Evolutionary conservation across 148 eudicot species (phyloP), one percentile per base, ranked within the genome.

Genomic region (Camellia sinensis): DNA sequence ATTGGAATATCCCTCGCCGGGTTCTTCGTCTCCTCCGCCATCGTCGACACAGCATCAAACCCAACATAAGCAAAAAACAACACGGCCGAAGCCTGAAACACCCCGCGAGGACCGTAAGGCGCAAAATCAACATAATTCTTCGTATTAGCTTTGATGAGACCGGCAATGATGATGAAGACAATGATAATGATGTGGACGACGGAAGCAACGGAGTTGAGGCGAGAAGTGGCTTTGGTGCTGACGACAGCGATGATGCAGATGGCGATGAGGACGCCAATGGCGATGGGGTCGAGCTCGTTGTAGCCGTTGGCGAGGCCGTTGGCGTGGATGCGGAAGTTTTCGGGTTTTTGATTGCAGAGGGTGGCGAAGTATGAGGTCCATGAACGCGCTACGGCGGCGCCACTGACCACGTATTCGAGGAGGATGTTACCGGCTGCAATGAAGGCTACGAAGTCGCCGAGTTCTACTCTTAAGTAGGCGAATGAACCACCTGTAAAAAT

Each of bases 321-420:
- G 3, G 73, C 87, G 4, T 19, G 17, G 75, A 91, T 68, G 1
- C 89, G 88, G 69, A 91, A 86, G 14, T 80, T 78, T 6, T 86
- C 78, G 0, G 94, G 89, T 3, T 79, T 8, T 22, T 79, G 73
- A 83, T 88, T 81, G 79, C 87, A 91, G 40, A 92, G 84, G 22
- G 94, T 89, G 48, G 97, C 90, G 14, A 92, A 85, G 77, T 92
- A 91, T 37, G 97, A 89, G 4, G 97, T 92, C 92, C 92, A 92
- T 0, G 97, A 67, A 5, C 97, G 88, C 3, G 97, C 90, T 14
- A 91, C 92, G 0, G 91, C 89, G 0, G 97, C 97, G 0, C 90
- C 84, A 4, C 91, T 89, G 6, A 92, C 83, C 3, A 91, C 75
- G 54, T 88, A 89, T 78, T 92, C 89, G 3, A 91, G 82, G 15